These are phyloP conservation scores for Leptographium radiaticola DNA, from an alignment of 2,329 filamentous ascomycete genomes.

Conservation along the genomic window DNA sequence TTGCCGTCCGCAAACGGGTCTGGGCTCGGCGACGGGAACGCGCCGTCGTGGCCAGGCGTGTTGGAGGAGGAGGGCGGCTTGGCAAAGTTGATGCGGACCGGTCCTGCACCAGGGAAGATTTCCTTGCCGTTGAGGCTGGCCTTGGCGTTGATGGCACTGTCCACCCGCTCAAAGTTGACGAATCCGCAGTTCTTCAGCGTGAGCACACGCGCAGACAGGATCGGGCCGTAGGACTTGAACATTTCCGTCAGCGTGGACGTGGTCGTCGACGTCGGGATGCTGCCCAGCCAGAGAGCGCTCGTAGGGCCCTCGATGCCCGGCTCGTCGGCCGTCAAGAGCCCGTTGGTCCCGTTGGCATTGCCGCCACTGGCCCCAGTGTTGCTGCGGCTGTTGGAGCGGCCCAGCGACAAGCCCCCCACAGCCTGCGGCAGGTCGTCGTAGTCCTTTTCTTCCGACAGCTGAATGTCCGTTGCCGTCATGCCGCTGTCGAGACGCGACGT, in stretches of 20 bases:
- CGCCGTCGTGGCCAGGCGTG: slow-evolving; percentile 77
- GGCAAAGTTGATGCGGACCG: slow-evolving; percentile 91
- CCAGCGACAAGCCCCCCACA: slow-evolving; percentile 67
- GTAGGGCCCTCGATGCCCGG: slow-evolving; percentile 78
- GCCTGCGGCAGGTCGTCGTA: slow-evolving; percentile 72
- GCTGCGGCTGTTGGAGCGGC: slow-evolving; percentile 50
- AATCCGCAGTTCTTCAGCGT: slow-evolving; percentile 99
- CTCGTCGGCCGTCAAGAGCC: slow-evolving; percentile 61
- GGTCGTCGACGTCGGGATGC: slow-evolving; percentile 92
- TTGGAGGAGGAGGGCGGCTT: slow-evolving; percentile 86
- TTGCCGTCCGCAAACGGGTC: slow-evolving; percentile 54
- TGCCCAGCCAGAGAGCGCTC: slow-evolving; percentile 89
- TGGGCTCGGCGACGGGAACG: slow-evolving; percentile 83
- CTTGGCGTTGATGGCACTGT: slow-evolving; percentile 84
- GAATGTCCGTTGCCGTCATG: slow-evolving; percentile 62
- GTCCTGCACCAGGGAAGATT: slow-evolving; percentile 92
- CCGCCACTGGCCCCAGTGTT: slow-evolving; percentile 32
- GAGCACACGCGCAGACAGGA: slow-evolving; percentile 81
- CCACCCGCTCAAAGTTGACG: slow-evolving; percentile 87
- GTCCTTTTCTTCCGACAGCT: slow-evolving; percentile 60
- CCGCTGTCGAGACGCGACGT: slow-evolving; percentile 60
- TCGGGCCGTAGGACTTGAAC: slow-evolving; percentile 84
- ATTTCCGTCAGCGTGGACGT: slow-evolving; percentile 90
- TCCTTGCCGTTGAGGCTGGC: slow-evolving; percentile 87
- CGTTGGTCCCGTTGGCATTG: slow-evolving; percentile 32